These are phyloP conservation scores for Fomitopsis pinicola DNA, from an alignment of 1,284 basidiomycete genomes.

Conservation along the genomic window DNA sequence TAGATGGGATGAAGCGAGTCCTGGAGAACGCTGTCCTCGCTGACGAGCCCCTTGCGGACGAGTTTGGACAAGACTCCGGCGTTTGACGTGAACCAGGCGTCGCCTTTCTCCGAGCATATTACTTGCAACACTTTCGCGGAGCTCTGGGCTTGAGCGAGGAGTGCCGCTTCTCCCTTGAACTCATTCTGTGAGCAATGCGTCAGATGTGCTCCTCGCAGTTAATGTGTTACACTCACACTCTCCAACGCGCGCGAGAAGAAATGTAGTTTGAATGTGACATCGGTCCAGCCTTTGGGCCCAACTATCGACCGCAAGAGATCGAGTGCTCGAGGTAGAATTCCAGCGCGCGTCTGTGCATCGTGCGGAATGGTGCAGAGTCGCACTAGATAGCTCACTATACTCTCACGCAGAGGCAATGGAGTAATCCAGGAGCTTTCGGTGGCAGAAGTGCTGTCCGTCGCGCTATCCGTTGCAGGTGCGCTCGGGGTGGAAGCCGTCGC, in stretches of 20 bases:
- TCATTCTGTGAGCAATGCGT: conserved; percentile 52
- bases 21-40: conserved; percentile 73
- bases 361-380: conserved; percentile 77
- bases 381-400: conserved; percentile 91
- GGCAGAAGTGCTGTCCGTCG: neutral
- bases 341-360: conserved; percentile 62
- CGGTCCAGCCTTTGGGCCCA: conserved; percentile 84
- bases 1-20: conserved; percentile 83
- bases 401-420: conserved; percentile 80
- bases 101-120: conserved; percentile 79
- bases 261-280: conserved; percentile 88
- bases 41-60: conserved; percentile 83
- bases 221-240: conserved; percentile 44
- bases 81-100: conserved; percentile 81
- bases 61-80: conserved; percentile 82
- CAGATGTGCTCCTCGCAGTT: neutral
- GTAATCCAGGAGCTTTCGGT: conserved; percentile 54
- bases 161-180: conserved; percentile 57
- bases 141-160: conserved; percentile 69
- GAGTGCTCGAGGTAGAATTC: conserved; percentile 76
- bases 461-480: conserved; percentile 14
- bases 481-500: conserved; percentile 24
- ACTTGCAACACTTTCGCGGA: conserved; percentile 90
- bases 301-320: conserved; percentile 80
- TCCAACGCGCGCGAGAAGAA: conserved; percentile 85